Evolutionary conservation across 108 stramenopile genomes (phyloP).

Genomic region (Skeletonema costatum): DNA sequence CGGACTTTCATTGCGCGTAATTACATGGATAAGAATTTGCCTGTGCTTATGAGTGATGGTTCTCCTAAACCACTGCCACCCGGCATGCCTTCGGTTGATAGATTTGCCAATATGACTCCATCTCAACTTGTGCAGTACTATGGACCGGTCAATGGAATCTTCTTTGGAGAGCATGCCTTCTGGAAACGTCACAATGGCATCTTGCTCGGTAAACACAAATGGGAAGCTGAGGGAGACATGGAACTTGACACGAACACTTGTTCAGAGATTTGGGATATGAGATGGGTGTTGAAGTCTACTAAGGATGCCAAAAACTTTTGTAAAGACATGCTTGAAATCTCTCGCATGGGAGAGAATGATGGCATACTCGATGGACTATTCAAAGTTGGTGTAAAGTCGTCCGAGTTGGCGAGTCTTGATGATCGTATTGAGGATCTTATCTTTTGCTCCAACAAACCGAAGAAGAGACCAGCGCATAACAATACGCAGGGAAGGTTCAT

Average conservation of each 20-base stretch:
- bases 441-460: background rate
- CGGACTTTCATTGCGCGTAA: background rate
- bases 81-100: background rate
- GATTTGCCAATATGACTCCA: background rate
- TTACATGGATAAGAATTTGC: background rate
- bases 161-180: conserved; percentile 1
- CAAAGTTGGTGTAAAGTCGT: background rate
- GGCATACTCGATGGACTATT: background rate
- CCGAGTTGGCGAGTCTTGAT: conserved; percentile 1
- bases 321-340: conserved; percentile 1
- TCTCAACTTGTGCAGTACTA: background rate
- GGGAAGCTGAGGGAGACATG: conserved; percentile 1
- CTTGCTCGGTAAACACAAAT: conserved; percentile 8
- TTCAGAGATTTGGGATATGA: conserved; percentile 2
- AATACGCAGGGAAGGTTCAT: background rate
- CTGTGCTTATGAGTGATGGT: background rate
- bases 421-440: background rate
- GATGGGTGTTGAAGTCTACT: background rate
- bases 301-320: conserved; percentile 5
- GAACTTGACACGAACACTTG: background rate
- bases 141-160: background rate
- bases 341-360: background rate
- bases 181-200: conserved; percentile 5
- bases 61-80: background rate
- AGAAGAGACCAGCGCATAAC: background rate